Evolutionary conservation across 805 yeast species (phyloP), one percentile per base, ranked within the genome.

Genomic region (Sugiyamaella valdiviana): DNA sequence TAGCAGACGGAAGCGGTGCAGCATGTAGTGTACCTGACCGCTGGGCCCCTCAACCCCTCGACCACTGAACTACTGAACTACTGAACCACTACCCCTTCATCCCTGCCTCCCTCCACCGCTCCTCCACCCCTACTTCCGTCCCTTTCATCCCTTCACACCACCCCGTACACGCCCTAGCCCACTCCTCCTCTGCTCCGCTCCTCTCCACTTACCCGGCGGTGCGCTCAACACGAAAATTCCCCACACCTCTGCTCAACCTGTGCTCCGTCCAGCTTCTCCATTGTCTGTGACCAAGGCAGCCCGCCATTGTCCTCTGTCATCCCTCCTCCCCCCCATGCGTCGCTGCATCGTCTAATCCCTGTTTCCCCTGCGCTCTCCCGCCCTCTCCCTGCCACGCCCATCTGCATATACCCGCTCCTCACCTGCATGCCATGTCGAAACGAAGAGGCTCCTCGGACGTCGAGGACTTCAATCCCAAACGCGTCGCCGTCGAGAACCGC

Each of bases 401-500:
- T n/a, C n/a, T n/a, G n/a, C n/a, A n/a, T n/a, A n/a, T n/a, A n/a
- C n/a, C 19, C 3, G 12, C 39, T 20, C 10, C 4, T 7, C 19
- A 12, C 16, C 5, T 5, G 15, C 10, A 3, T 22, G 19, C 5
- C n/a, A 42, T 46, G 42, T 36, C 43, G 19, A 48, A 44, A 39
- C 40, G 48, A 48, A 26, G 45, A 17, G 52, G 47, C 12, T 45
- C 41, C 39, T 26, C 39, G 14, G 46, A 40, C 6, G 43, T 36
- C 22, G 49, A 40, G 20, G 51, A 32, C n/a, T 10, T 20, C 24
- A 42, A 37, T n/a, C 42, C 45, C 29, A 50, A 50, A 23, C 29
- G 53, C 20, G 50, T 43, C 5, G 53, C 53, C 7, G 41, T 50
- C 10, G 53, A 50, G 29, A 42, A 42, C 29, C 35, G 48, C 6